phyloP scores from a whole-genome alignment of 129 eudicot species.

The Artemisia tridentata region DNA sequence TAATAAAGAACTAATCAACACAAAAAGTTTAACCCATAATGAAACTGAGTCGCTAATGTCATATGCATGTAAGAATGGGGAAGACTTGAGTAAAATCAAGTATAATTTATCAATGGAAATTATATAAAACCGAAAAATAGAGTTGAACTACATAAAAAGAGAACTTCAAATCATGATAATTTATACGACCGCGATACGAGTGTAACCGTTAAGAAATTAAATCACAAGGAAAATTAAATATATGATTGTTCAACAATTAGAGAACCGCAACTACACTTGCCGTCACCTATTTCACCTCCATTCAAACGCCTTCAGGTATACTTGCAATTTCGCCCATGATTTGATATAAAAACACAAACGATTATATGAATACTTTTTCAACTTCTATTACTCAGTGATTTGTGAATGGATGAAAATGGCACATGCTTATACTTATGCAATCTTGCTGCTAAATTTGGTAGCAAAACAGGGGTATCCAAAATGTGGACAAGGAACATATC shows the following conservation, averaged over 20 bases:
- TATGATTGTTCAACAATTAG: neutral
- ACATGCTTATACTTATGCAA: constrained; percentile 69
- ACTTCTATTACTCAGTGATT: constrained; percentile 35
- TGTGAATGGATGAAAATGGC: constrained; percentile 79
- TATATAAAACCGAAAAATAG: no score
- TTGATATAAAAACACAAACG: neutral
- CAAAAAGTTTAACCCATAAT: no score
- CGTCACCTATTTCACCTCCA: neutral
- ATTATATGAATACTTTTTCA: neutral
- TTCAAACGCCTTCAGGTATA: neutral
- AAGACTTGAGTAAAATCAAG: no score
- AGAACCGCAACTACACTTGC: neutral
- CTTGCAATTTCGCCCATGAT: neutral
- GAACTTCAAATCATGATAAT: neutral
- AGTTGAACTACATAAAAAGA: no score
- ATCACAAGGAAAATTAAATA: neutral
- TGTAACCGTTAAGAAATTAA: neutral
- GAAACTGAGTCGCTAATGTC: no score
- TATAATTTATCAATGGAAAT: no score
- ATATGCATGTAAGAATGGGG: no score
- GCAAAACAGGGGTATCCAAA: constrained; percentile 47
- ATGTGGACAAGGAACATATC: no score
- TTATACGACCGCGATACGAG: neutral
- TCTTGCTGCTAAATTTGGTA: constrained; percentile 70
- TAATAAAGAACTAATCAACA: no score